Percentiles rank a stretch among this genome's conserved stretches.
Conservation (phyloP, 306 rosid genomes). For the Fagus sylvatica region DNA sequence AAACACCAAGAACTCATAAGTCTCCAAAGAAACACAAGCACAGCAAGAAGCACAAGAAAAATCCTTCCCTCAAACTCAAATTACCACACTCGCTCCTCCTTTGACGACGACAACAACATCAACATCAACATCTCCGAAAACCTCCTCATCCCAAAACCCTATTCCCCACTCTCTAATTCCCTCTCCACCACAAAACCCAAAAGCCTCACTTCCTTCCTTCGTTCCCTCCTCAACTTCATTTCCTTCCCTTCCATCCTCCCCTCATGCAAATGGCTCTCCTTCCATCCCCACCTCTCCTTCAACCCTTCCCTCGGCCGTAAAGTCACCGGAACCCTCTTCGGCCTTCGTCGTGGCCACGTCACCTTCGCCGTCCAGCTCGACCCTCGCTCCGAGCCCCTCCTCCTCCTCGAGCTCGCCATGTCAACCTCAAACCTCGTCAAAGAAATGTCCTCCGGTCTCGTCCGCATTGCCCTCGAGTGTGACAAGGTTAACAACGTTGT, state of each 20-base stretch:
- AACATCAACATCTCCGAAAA: constrained; percentile 42
- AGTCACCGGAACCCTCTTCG: constrained; percentile 92
- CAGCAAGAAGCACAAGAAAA: constrained; percentile 38
- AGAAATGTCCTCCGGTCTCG: constrained; percentile 93
- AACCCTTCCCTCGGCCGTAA: constrained; percentile 56
- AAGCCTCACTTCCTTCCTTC: constrained; percentile 53
- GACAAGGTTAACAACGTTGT: constrained; percentile 27
- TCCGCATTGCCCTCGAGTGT: constrained; percentile 81
- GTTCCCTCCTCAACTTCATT: constrained; percentile 63
- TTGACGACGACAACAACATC: constrained; percentile 17
- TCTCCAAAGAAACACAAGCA: constrained; percentile 54
- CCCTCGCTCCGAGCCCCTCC: constrained; percentile 63
- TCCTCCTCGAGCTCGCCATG: constrained; percentile 74
- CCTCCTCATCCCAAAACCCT: constrained; percentile 41
- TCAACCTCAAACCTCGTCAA: constrained; percentile 75
- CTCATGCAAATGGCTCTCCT: constrained; percentile 70
- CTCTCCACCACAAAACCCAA: constrained; percentile 18
- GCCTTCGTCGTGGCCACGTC: constrained; percentile 82
- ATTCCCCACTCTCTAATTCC: constrained; percentile 24
- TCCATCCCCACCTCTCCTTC: constrained; percentile 52
- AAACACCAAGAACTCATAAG: constrained; percentile 44
- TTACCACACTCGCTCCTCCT: constrained; percentile 11
- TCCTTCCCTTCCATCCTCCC: constrained; percentile 55
- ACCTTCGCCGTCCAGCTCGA: constrained; percentile 87
- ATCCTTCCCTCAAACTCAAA: constrained; percentile 41